Evolutionary conservation across 1,284 basidiomycete genomes (phyloP), one percentile per base, ranked within the genome.

Genomic region (Fomitiporia mediterranea): DNA sequence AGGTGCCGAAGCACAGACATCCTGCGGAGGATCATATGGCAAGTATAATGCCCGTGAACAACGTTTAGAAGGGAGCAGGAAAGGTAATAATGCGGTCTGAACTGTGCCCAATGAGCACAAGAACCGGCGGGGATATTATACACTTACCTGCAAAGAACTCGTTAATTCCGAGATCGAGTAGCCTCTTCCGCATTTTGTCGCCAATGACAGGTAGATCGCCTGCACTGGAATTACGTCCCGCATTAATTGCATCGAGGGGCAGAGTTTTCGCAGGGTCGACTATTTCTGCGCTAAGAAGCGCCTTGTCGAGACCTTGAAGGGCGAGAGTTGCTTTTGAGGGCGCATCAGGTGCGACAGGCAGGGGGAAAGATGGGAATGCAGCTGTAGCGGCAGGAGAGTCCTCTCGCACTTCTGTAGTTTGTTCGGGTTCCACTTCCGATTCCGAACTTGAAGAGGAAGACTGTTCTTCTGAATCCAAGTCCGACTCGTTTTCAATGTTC

Each of bases 1-100:
- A 0, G 97, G 97, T 1, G 97, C 97, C 4, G 94, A 97, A n/a
- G 97, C 91, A 64, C 95, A 96, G 7, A 95, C 79, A 69, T 99
- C 97, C 39, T 80, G 78, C 23, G 87, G 86, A 25, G 82, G 79
- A 52, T 81, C 69, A 63, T 83, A 86, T 0, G 90, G 86, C 13
- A 82, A 77, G 65, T 94, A 93, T 2, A 97, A 73, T 0, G 77
- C 70, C 46, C 72, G 70, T 57, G 74, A 67, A 8, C 58, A 64
- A 34, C 57, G 61, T 51, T 77, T 67, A 21, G 70, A 63, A 13
- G 74, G 73, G 17, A 94, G 77, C 2, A 97, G 74, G 62, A 91
- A 83, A 0, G 93, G 92, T 1, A 96, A 73, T 6, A 94, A 79
- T 13, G 79, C 79, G 0, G 89, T 91, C 74, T 96, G 94, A 7